Conservation (phyloP, 208 protist genomes). For the Wallacemonas sp. region DNA sequence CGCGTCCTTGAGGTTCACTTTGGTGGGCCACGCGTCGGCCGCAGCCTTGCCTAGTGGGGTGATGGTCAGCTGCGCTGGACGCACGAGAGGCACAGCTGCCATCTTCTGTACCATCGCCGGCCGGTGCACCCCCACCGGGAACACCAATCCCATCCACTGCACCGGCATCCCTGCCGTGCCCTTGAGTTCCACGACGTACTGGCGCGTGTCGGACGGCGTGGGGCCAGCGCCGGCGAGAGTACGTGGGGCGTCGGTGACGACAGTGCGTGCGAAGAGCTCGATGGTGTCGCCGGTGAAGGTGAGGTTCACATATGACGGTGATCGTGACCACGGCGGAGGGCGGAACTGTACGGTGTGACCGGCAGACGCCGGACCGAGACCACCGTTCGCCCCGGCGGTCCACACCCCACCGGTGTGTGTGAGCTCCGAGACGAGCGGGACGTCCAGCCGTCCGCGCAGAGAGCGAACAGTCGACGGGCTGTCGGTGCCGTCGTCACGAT, state of each 20-base stretch:
- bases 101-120: slow-evolving; percentile 36
- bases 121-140: slow-evolving; percentile 35
- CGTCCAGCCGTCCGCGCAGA: background rate
- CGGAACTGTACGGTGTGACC: slow-evolving; percentile 27
- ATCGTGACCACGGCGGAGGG: background rate
- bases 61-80: slow-evolving; percentile 2
- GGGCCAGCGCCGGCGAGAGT: background rate
- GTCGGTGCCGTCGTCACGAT: slow-evolving; percentile 12
- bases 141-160: slow-evolving; percentile 34
- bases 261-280: background rate
- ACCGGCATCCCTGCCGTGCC: slow-evolving; percentile 14
- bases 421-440: background rate
- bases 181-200: slow-evolving; percentile 5
- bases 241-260: slow-evolving; percentile 9
- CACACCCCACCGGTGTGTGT: slow-evolving; percentile 20
- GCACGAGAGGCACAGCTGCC: slow-evolving; percentile 19
- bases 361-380: slow-evolving; percentile 13
- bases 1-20: background rate
- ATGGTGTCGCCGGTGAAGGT: slow-evolving; percentile 8
- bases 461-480: slow-evolving; percentile 1
- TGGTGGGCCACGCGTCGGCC: background rate
- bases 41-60: background rate
- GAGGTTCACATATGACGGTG: background rate
- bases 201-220: background rate
- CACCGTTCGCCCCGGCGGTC: slow-evolving; percentile 14